phyloP scores from a whole-genome alignment of 306 rosid genomes.

The Prunus campanulata region DNA sequence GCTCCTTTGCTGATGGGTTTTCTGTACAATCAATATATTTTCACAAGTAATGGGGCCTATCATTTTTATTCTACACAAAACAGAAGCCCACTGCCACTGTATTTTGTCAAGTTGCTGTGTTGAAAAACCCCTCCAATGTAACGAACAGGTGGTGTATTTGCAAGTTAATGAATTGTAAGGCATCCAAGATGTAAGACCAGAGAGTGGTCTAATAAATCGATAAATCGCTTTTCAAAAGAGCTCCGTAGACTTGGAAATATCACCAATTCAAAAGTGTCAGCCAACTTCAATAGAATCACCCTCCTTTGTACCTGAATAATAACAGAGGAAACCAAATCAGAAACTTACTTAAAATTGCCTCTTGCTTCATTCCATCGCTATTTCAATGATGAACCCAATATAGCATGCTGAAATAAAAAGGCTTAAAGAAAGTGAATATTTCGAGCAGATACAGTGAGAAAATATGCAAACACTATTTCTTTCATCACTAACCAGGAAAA shows the following conservation, averaged over 20 bases:
- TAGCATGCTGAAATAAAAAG: neutral
- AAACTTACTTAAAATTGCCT: neutral
- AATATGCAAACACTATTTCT: no score
- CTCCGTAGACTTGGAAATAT: conserved; percentile 26
- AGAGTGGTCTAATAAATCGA: conserved; percentile 1
- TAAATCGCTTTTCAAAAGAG: conserved; percentile 17
- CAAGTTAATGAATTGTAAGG: conserved; percentile 6
- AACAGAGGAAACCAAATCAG: neutral
- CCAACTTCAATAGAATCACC: conserved; percentile 34
- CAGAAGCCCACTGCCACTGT: conserved; percentile 33
- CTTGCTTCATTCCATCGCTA: no score
- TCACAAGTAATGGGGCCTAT: conserved; percentile 48
- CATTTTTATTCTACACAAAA: conserved; percentile 50
- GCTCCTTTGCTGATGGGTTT: conserved; percentile 30
- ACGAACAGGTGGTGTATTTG: conserved; percentile 12
- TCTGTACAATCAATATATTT: conserved; percentile 50
- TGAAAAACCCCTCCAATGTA: conserved; percentile 2
- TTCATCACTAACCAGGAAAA: no score
- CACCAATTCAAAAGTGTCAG: conserved; percentile 24
- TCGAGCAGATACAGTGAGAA: neutral
- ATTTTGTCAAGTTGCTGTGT: conserved; percentile 27
- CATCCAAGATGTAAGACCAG: neutral
- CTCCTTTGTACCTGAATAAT: conserved; percentile 27
- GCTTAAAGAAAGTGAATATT: neutral
- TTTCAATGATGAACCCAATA: neutral